Evolutionary conservation across 176 grass and related monocot species (phyloP), one percentile per base, ranked within the genome.

Genomic region (Ensete ventricosum): DNA sequence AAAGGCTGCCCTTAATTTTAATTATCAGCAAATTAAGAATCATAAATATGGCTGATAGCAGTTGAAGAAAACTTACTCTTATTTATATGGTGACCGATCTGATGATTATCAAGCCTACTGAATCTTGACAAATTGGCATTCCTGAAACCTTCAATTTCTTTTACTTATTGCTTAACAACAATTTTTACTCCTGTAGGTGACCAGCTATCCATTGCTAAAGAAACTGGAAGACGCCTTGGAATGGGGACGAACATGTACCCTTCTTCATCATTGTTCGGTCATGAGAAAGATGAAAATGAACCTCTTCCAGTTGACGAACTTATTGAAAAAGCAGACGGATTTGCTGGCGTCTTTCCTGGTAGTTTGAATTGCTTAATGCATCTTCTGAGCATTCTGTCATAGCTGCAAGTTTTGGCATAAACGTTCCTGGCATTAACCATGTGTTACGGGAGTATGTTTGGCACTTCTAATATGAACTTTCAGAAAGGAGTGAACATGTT

Each of bases 191-290:
- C 24, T 43, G 66, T 76, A 93, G 87, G 90, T 34, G 92, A 96
- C 82, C 92, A 96, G 55, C 78, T 96, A 76, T 86, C 92, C 27
- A 96, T 96, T 67, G 92, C 89, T n/a, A 96, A 92, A 76, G 92
- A 96, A 85, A 96, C 92, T 16, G 89, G 89, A 2, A 83, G 92
- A 57, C 89, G 92, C 19, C 86, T 96, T 49, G 92, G 89, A 70
- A 96, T 85, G 83, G 92, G 92, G 50, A 89, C 84, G 64, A 96
- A 89, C 76, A 96, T 92, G 92, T 87, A 96, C 67, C 92, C 89
- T 79, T 96, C 89, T 66, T 84, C 81, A 34, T 82, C 87, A n/a
- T 77, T 96, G 81, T 89, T 96, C 71, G 89, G 84, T 68, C 81
- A 26, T 24, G 51, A 77, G 25, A 77, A 60, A 52, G 83, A 81